A percentile compares a stretch with the other conserved stretches of the same genome.
These are phyloP conservation scores for Euphorbia peplus DNA, from an alignment of 345 rosid species.

Conservation along the genomic window DNA sequence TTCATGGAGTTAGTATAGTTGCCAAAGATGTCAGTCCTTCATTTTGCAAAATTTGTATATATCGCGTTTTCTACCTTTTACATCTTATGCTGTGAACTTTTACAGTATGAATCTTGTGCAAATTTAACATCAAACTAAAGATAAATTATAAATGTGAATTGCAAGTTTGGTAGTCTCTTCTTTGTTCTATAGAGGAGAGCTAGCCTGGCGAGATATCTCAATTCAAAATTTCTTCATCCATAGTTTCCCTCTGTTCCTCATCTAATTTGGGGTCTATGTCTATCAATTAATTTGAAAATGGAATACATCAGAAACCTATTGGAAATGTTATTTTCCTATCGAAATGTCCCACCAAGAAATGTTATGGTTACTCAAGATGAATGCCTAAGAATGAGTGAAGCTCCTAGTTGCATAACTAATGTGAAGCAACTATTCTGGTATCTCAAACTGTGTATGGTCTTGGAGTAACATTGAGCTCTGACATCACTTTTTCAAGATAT, in stretches of 20 bases:
- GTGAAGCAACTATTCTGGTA: neutral
- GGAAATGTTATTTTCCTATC: neutral
- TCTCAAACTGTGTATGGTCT: neutral
- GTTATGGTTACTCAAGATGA: neutral
- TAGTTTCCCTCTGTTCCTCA: neutral
- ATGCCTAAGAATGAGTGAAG: neutral
- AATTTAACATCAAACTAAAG: neutral
- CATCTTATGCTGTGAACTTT: neutral
- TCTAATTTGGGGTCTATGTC: neutral
- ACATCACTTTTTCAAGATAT: neutral
- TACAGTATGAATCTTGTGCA: neutral
- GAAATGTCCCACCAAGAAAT: neutral
- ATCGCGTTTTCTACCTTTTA: neutral
- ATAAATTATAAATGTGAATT: neutral
- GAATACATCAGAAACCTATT: neutral
- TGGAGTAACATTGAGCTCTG: neutral
- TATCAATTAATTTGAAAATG: neutral
- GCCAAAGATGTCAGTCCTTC: neutral
- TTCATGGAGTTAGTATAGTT: neutral
- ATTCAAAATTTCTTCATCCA: neutral
- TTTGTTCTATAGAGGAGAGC: neutral
- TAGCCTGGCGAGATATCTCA: neutral
- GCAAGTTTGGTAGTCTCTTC: neutral
- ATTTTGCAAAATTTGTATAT: neutral
- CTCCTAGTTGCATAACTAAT: neutral